These are phyloP conservation scores for Tricholoma flavovirens DNA, from an alignment of 768 basidiomycete genomes.

Conservation along the genomic window DNA sequence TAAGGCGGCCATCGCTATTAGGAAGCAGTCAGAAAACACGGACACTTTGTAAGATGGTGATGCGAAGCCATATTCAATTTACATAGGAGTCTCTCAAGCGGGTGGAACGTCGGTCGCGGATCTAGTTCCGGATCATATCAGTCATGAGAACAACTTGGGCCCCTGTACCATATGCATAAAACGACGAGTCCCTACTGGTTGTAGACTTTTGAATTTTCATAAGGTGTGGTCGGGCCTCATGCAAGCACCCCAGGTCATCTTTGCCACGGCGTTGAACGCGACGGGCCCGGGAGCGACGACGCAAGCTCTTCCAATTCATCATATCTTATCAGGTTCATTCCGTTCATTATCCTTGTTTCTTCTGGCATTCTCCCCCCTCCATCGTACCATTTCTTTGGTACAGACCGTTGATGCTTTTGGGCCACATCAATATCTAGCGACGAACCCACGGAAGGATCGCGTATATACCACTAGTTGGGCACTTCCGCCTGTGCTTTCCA, in stretches of 20 bases:
- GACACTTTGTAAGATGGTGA: neutral
- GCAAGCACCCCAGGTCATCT: constrained; percentile 10
- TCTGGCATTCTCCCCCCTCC: constrained; percentile 40
- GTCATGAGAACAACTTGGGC: too few species aligned
- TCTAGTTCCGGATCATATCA: too few species aligned
- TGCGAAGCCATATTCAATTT: neutral
- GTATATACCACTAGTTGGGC: constrained; percentile 51
- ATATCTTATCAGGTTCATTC: constrained; percentile 46
- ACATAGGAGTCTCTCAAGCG: constrained; percentile 2
- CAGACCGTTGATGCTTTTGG: constrained; percentile 40
- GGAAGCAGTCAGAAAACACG: neutral
- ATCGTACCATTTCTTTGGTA: constrained; percentile 32
- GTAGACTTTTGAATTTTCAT: too few species aligned
- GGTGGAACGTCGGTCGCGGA: constrained; percentile 1
- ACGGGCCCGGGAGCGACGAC: too few species aligned
- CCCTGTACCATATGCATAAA: too few species aligned
- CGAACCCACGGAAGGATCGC: constrained; percentile 27
- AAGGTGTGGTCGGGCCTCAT: constrained; percentile 7
- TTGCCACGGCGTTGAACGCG: constrained; percentile 4
- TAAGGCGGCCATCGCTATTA: neutral
- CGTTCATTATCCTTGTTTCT: constrained; percentile 46
- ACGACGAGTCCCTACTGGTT: too few species aligned
- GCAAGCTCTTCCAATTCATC: constrained; percentile 15
- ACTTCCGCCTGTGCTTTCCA: constrained; percentile 38
- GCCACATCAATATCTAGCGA: constrained; percentile 47